Evolutionary conservation across 768 basidiomycete species (phyloP), one percentile per base, ranked within the genome.

Genomic region (Calocybe cyanea): DNA sequence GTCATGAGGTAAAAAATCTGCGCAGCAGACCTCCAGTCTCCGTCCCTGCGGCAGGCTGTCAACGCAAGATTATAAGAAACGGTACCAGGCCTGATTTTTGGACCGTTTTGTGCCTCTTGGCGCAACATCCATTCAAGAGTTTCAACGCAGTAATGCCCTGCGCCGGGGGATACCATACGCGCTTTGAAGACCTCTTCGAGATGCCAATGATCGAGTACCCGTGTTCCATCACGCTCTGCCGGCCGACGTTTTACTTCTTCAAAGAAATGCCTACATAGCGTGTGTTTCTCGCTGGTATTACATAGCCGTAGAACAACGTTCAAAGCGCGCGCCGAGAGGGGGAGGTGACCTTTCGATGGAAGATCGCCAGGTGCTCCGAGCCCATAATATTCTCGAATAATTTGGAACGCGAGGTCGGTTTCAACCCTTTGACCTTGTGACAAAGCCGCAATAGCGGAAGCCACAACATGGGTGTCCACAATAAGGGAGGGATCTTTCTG

Each of bases 1-100:
- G 85, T 84, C 80, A 90, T 84, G 52, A 87, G 65, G 50, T 86
- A 78, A 60, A 88, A 84, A 14, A 76, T 64, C 39, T 73, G 71
- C 38, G 68, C 58, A 1, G 83, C 78, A 15, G 70, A 70, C 19
- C 58, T 66, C 86, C 85, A 90, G 62, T 89, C 83, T 11, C 59
- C 68, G 28, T 70, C 68, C 45, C 76, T 73, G 77, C 81, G 78
- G 61, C 87, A 90, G 2, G 77, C 73, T 49, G 69, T 63, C 56
- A 89, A 69, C 41, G 80, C 81, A 20, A 84, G 70, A 50, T 77
- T 76, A 62, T 76, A 88, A 7, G 83, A 79, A 17, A 67, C 61
- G 20, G 70, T 45, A n/a, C 66, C 64, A 9, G 78, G 76, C 24
- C 69, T 57, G 41, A 85, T 67, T 50, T 68, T 69, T 23, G 69